Base-by-base conservation (phyloP, 169 alveolate species). In the Cryptosporidium meleagridis region DNA sequence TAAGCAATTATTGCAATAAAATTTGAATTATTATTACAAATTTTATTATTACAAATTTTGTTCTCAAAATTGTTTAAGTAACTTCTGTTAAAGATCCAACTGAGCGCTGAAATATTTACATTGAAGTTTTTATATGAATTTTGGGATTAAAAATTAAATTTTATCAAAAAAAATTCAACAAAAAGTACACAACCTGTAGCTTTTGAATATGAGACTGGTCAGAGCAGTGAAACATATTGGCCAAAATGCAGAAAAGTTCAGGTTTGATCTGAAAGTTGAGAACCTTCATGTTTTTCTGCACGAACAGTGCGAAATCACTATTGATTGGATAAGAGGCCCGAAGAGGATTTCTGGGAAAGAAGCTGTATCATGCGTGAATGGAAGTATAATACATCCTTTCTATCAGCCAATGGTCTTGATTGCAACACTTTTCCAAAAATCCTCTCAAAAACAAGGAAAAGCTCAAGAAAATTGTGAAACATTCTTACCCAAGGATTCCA, bases 311-410 rank as follows among this genome's bases (percentile, higher is more conserved):
- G 89, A 80, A 10, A 80, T 80, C 26, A 31, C 73, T 7, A 80
- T 80, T n/a, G 89, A 80, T 80, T 80, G 89, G 89, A 67, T 80
- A n/a, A 80, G 89, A 29, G 89, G 89, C 5, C 89, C 89, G 41
- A 80, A 80, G 67, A 80, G 89, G 29, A 80, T 65, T 41, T 80
- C 89, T n/a, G 89, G 89, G 23, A 80, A 80, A 55, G 89, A 80
- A 26, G 8, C 80, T 18, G 89, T 80, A 58, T 80, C 75, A 65
- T 80, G 89, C 39, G 89, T 80, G 9, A 80, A 80, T 62, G 89
- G 89, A 29, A 80, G 75, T 48, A 80, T 65, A 23, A 80, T 80
- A 16, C 89, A 65, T 62, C 89, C 89, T 16, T 80, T 80, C 65
- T 80, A 80, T 35, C 69, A 80, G 70, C 62, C 89, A 23, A 62